These are phyloP conservation scores for Hymenoscyphus fructigenus DNA, from an alignment of 2,329 filamentous ascomycete species.

Conservation along the genomic window DNA sequence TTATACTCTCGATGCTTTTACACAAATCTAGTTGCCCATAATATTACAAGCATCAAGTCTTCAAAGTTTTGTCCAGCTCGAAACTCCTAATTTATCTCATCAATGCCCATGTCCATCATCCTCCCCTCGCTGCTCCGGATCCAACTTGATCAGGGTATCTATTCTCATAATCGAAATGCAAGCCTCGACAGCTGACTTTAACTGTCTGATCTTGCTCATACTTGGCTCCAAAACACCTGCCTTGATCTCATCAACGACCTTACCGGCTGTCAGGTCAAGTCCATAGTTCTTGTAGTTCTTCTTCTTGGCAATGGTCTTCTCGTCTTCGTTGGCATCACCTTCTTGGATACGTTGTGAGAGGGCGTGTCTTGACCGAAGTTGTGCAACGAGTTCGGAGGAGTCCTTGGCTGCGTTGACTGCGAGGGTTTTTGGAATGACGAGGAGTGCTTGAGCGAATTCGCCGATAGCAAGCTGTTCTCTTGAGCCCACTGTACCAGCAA, in stretches of 20 bases:
- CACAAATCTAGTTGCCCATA: conserved; percentile 25
- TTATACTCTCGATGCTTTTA: conserved; percentile 21
- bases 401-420: conserved; percentile 98
- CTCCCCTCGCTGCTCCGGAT: conserved; percentile 75
- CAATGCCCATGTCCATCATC: conserved; percentile 89
- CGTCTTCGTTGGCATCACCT: conserved; percentile 78
- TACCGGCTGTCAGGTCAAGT: conserved; percentile 83
- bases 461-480: conserved; percentile 97
- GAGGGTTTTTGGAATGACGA: conserved; percentile 93
- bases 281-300: conserved; percentile 99
- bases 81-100: conserved; percentile 21
- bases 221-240: conserved; percentile 93
- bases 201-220: conserved; percentile 96
- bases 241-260: conserved; percentile 91
- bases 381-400: conserved; percentile 89
- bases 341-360: conserved; percentile 90
- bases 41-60: conserved; percentile 32
- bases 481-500: conserved; percentile 93
- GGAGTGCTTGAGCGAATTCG: conserved; percentile 92
- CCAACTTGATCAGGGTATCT: conserved; percentile 96
- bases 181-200: conserved; percentile 97
- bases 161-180: conserved; percentile 99
- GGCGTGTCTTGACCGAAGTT: conserved; percentile 90
- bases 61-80: conserved; percentile 13
- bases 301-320: conserved; percentile 86